phyloP scores from a whole-genome alignment of 805 yeast species.

The Starmerella ratchasimensis region DNA sequence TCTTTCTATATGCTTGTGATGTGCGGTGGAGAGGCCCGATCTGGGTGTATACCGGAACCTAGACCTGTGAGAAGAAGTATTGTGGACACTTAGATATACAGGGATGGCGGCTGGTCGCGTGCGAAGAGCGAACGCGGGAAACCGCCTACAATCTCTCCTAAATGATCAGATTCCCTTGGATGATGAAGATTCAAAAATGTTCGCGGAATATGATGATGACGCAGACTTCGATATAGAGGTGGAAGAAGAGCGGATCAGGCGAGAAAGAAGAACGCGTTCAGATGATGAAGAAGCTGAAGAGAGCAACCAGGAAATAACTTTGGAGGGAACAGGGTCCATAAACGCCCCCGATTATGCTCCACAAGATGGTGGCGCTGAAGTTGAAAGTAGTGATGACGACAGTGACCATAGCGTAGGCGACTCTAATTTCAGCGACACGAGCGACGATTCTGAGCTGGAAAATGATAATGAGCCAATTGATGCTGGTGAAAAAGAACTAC shows the following conservation, averaged over 20 bases:
- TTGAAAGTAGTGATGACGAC: conserved; percentile 18
- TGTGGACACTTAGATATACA: no score
- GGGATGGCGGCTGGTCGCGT: conserved; percentile 6
- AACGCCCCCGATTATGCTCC: conserved; percentile 4
- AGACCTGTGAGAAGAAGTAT: no score
- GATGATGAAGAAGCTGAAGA: conserved; percentile 1
- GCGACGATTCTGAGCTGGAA: conserved; percentile 28
- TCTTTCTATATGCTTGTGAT: no score
- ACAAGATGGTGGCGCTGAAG: conserved; percentile 14
- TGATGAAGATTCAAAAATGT: conserved; percentile 55
- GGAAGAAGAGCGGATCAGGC: conserved; percentile 11
- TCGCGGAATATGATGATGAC: conserved; percentile 31
- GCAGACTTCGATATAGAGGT: conserved; percentile 29
- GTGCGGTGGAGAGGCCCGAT: no score
- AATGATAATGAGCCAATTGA: conserved; percentile 43
- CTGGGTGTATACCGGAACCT: no score
- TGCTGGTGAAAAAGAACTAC: conserved; percentile 54
- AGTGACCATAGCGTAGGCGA: conserved; percentile 18
- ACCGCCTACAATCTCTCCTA: conserved; percentile 56
- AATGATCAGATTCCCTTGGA: conserved; percentile 52
- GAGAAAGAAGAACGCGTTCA: conserved; percentile 2
- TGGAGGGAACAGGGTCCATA: neutral
- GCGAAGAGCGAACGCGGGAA: conserved; percentile 86
- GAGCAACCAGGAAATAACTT: neutral
- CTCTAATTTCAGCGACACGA: conserved; percentile 32